Percentiles rank a stretch among this genome's conserved stretches.
Evolutionary conservation across 1,139 yeast genomes (phyloP).

Genomic region (Zygotorulaspora mrakii): DNA sequence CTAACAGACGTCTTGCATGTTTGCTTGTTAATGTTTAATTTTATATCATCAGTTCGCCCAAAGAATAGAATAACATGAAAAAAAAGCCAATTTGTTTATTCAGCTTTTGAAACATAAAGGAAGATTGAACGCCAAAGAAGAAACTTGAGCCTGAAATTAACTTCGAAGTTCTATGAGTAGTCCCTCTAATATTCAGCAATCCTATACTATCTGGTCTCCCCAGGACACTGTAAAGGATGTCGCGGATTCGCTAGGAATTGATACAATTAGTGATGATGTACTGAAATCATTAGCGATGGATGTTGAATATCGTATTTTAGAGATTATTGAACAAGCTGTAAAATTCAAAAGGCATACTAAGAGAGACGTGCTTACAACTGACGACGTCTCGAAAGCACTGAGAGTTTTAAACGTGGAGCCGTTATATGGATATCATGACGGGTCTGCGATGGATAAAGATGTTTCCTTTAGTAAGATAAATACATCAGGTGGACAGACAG

Average conservation of each 20-base stretch:
- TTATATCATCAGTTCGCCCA: no score
- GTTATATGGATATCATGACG: slow-evolving; percentile 60
- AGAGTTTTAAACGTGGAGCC: slow-evolving; percentile 87
- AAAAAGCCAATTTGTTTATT: no score
- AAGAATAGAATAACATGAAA: no score
- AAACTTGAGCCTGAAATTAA: not conserved
- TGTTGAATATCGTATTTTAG: slow-evolving; percentile 94
- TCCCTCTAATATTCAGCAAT: slow-evolving; percentile 36
- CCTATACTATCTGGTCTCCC: slow-evolving; percentile 97
- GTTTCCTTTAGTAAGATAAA: slow-evolving; percentile 40
- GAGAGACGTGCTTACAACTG: slow-evolving; percentile 73
- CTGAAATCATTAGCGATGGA: slow-evolving; percentile 97
- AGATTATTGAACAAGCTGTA: slow-evolving; percentile 89
- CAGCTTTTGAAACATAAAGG: no score
- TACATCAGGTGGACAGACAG: slow-evolving; percentile 52
- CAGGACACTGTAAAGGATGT: slow-evolving; percentile 95
- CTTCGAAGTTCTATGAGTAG: not conserved
- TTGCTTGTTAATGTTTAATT: no score
- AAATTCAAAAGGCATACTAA: slow-evolving; percentile 95
- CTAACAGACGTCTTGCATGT: no score
- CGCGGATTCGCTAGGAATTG: slow-evolving; percentile 84
- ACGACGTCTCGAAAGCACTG: slow-evolving; percentile 78
- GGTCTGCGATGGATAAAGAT: slow-evolving; percentile 31
- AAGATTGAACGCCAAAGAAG: no score
- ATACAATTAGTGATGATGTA: slow-evolving; percentile 81